phyloP scores from a whole-genome alignment of 2,329 filamentous ascomycete species.

The Alternaria viburni region DNA sequence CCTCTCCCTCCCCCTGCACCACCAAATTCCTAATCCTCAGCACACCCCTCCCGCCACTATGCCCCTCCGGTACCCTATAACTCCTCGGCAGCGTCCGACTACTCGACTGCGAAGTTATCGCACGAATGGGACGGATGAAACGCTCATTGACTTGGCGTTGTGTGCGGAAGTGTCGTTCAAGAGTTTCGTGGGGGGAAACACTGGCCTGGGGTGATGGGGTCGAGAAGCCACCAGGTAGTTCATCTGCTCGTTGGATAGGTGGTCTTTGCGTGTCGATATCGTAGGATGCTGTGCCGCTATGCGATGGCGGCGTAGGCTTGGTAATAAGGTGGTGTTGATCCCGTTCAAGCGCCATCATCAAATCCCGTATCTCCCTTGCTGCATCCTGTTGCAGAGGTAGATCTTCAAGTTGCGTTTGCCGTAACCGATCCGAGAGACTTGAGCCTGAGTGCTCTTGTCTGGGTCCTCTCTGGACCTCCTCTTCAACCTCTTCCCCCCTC shows the following conservation, averaged over 20 bases:
- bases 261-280: too few relatives aligned
- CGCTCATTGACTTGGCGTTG: neutral
- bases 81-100: conserved; percentile 1
- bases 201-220: neutral
- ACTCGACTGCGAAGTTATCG: conserved; percentile 1
- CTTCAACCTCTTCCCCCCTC: too few relatives aligned
- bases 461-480: too few relatives aligned
- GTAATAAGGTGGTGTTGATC: neutral
- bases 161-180: neutral
- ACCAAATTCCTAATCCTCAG: neutral
- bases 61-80: neutral
- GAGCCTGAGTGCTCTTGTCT: neutral
- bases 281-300: too few relatives aligned
- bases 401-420: conserved; percentile 1
- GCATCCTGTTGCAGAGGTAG: neutral
- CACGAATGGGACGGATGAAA: neutral
- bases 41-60: neutral
- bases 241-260: too few relatives aligned
- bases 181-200: neutral
- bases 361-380: conserved; percentile 1
- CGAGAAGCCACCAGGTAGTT: neutral
- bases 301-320: too few relatives aligned
- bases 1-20: too few relatives aligned
- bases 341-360: conserved; percentile 1
- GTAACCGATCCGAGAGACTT: conserved; percentile 1